Percentiles rank a stretch among this genome's conserved stretches.
Evolutionary conservation across 306 rosid species (phyloP).

Genomic region (Dryas octopetala): DNA sequence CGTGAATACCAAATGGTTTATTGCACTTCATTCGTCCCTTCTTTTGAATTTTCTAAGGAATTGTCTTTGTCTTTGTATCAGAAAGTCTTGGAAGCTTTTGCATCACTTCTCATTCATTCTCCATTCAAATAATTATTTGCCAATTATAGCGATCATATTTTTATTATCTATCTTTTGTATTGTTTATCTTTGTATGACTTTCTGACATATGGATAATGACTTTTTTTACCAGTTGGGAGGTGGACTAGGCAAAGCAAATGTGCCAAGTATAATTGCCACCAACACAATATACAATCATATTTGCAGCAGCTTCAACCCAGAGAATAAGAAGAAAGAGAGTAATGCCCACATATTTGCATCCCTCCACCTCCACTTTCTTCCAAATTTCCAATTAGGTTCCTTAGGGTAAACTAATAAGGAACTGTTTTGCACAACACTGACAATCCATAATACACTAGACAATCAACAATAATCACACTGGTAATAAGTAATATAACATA

Average conservation of each 20-base stretch:
- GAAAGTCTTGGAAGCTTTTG: constrained; percentile 41
- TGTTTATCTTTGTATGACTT: background rate
- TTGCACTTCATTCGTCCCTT: constrained; percentile 41
- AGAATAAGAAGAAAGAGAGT: background rate
- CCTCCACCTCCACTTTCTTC: background rate
- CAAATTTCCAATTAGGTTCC: background rate
- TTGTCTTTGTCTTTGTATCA: constrained; percentile 43
- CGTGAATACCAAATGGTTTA: constrained; percentile 41
- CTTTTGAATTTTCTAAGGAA: constrained; percentile 42
- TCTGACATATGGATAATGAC: constrained; percentile 9
- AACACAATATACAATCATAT: background rate
- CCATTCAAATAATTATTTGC: constrained; percentile 18
- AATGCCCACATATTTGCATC: background rate
- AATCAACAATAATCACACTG: no score
- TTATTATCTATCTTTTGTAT: background rate
- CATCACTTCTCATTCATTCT: constrained; percentile 17
- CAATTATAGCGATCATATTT: constrained; percentile 1
- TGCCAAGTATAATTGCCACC: constrained; percentile 9
- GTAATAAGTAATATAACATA: no score
- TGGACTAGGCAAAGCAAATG: background rate
- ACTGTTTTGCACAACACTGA: no score
- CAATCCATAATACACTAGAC: no score
- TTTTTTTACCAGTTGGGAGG: constrained; percentile 1
- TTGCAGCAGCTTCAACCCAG: background rate
- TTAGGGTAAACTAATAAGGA: background rate